These are phyloP conservation scores for Cunninghamia lanceolata DNA, from an alignment of 75 land plant species.

Conservation along the genomic window DNA sequence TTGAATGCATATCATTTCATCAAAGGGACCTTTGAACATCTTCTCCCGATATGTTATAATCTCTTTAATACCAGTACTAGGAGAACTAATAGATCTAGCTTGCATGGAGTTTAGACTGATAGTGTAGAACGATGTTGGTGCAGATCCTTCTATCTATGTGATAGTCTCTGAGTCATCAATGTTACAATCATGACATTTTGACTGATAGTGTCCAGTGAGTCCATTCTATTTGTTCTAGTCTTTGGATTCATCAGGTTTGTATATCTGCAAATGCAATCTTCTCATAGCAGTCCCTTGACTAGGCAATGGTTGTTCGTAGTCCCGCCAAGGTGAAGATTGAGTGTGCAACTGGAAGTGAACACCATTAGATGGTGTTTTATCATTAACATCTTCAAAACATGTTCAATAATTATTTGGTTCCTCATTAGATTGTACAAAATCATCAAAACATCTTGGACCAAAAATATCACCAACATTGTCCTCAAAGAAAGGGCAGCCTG, in stretches of 20 bases:
- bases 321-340: background rate
- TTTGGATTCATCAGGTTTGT: background rate
- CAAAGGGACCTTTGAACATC: too few species aligned
- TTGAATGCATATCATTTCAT: too few species aligned
- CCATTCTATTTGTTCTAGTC: background rate
- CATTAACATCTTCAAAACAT: background rate
- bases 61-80: background rate
- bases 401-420: too few species aligned
- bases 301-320: background rate
- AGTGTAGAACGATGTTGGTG: background rate
- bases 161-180: background rate
- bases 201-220: background rate
- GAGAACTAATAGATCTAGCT: background rate
- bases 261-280: background rate
- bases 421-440: too few species aligned
- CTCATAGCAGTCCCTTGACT: background rate
- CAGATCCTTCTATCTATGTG: background rate
- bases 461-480: too few species aligned
- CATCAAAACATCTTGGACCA: too few species aligned
- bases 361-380: background rate
- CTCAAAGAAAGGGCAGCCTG: background rate
- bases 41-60: too few species aligned
- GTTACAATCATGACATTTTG: background rate
- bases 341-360: background rate
- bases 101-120: background rate